Evolutionary conservation across 345 rosid species (phyloP), one percentile per base, ranked within the genome.

Genomic region (Acer campestre): DNA sequence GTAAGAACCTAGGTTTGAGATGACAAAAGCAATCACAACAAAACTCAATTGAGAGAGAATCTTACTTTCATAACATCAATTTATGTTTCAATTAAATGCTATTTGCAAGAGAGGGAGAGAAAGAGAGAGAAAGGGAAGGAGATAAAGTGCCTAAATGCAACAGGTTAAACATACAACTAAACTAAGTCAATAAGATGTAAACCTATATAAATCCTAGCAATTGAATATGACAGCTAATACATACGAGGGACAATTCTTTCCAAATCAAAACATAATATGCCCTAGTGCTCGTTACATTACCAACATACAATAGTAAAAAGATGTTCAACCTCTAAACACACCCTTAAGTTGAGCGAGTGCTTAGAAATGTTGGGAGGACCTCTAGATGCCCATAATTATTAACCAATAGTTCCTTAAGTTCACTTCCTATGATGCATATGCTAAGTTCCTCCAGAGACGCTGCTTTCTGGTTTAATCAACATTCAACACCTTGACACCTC

Each of bases 1-100:
- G 48, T 67, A 53, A 77, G 70, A 38, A 42, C 35, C 4, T 16
- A n/a, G 31, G 63, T 46, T 66, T 65, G 13, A 63, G 14, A 67
- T 65, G 22, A 78, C 73, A 70, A 67, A 73, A 14, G 61, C 68
- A 64, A 31, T 46, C 35, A 44, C 17, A 73, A 46, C 18, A 23
- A 61, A 29, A 23, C 42, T 27, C 20, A 14, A 46, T 10, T 16
- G 8, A 42, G 3, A 23, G 20, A 46, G 7, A 38, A 31, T 38
- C 12, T 20, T 35, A 27, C 29, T 16, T 35, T 22, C 56, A 61
- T 55, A 61, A 73, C 16, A 16, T 23, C 20, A 31, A 27, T 61
- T 51, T 12, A 2, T 70, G 59, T 49, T 49, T 49, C 18, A 14
- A 49, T 49, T 2, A 49, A 49, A 49, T 49, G 5, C 16, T 49